phyloP scores from a whole-genome alignment of 768 basidiomycete genomes.

The Russula abietina region DNA sequence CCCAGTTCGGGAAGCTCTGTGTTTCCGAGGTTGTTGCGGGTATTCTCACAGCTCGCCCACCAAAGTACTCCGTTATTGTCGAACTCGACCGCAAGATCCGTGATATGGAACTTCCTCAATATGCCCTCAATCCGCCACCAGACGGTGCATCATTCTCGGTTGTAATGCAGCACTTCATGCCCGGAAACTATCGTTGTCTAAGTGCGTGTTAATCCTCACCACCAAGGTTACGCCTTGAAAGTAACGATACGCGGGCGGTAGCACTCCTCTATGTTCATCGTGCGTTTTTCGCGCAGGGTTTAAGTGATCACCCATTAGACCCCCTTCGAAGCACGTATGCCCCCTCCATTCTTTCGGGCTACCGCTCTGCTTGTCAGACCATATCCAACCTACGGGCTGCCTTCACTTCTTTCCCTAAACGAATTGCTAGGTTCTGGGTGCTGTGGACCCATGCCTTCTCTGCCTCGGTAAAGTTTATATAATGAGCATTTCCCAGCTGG shows the following conservation, averaged over 20 bases:
- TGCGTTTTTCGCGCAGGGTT: slow-evolving; percentile 70
- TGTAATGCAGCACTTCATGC: slow-evolving; percentile 74
- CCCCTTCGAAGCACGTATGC: slow-evolving; percentile 39
- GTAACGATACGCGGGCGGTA: slow-evolving; percentile 27
- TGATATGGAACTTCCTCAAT: slow-evolving; percentile 61
- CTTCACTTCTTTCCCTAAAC: slow-evolving; percentile 12
- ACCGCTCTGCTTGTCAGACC: slow-evolving; percentile 20
- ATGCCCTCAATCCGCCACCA: slow-evolving; percentile 47
- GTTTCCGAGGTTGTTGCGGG: slow-evolving; percentile 65
- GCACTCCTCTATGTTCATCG: slow-evolving; percentile 72
- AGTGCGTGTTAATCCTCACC: slow-evolving; percentile 39
- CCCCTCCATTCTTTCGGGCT: slow-evolving; percentile 22
- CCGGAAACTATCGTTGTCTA: slow-evolving; percentile 62
- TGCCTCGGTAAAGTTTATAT: slow-evolving; percentile 10
- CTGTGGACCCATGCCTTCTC: slow-evolving; percentile 23
- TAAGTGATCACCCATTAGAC: slow-evolving; percentile 55
- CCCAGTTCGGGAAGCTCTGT: slow-evolving; percentile 59
- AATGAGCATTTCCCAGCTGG: neutral
- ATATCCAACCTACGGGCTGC: slow-evolving; percentile 9
- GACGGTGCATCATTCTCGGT: slow-evolving; percentile 47
- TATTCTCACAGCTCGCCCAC: slow-evolving; percentile 56
- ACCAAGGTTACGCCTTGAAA: neutral
- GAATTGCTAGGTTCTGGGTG: slow-evolving; percentile 21
- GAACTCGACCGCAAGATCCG: slow-evolving; percentile 53
- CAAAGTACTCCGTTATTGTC: slow-evolving; percentile 55